Percentiles rank a stretch among this genome's conserved stretches.
phyloP scores from a whole-genome alignment of 192 early-diverging fungal species.

The Coemansia sp. region DNA sequence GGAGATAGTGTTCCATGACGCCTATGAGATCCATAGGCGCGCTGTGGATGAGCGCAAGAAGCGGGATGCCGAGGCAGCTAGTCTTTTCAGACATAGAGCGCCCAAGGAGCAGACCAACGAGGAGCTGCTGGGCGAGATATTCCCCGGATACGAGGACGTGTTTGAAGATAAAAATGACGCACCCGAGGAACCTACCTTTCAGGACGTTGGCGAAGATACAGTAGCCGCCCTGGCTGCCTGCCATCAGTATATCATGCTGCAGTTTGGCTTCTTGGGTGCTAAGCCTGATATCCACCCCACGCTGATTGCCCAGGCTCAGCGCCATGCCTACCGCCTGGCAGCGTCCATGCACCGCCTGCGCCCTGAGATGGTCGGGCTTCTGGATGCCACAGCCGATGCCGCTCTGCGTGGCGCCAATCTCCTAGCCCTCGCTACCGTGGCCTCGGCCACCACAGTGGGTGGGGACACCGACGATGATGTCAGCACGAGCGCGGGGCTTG shows the following conservation, averaged over 20 bases:
- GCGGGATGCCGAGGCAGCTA: constrained; percentile 37
- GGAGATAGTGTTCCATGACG: constrained; percentile 31
- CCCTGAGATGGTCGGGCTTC: constrained; percentile 19
- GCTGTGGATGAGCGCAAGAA: constrained; percentile 28
- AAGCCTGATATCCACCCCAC: constrained; percentile 12
- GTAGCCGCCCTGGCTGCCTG: constrained; percentile 51
- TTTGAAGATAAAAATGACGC: constrained; percentile 46
- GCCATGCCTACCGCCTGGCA: constrained; percentile 25
- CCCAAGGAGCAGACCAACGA: constrained; percentile 65
- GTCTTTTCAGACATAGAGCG: constrained; percentile 27
- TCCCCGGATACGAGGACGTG: constrained; percentile 79
- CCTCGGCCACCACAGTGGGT: neutral
- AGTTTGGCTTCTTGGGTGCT: constrained; percentile 25
- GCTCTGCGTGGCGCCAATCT: constrained; percentile 39
- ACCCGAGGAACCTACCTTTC: constrained; percentile 32
- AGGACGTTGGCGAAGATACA: constrained; percentile 51
- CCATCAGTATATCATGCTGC: constrained; percentile 57
- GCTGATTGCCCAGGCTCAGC: constrained; percentile 25
- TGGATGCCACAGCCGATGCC: constrained; percentile 4
- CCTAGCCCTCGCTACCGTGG: constrained; percentile 28
- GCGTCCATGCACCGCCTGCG: constrained; percentile 10
- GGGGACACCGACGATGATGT: neutral
- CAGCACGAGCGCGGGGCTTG: constrained; percentile 13
- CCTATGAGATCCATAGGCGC: constrained; percentile 36
- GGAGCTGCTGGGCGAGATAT: constrained; percentile 68